Evolutionary conservation across 1,284 basidiomycete genomes (phyloP), one percentile per base, ranked within the genome.

Genomic region (Tilletia indica): DNA sequence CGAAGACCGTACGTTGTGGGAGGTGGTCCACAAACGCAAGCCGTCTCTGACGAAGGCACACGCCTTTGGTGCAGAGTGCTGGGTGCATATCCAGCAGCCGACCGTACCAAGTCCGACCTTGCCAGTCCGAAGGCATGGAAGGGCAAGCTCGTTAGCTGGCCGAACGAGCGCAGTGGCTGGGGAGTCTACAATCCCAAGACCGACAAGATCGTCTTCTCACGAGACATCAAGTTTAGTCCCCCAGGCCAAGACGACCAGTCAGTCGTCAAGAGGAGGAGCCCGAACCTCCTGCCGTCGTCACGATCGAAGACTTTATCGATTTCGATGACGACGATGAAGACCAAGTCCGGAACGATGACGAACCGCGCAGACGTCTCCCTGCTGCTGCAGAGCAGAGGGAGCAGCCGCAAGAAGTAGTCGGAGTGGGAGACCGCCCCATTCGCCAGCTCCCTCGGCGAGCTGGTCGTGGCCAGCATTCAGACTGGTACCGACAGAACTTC

Each of bases 401-500:
- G 51, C 51, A 54, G 25, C n/a, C 25, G 8, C 51, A 1, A 9
- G n/a, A n/a, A 8, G n/a, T 8, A 4, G 51, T 31, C 6, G 1
- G n/a, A 8, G 19, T 54, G 19, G 51, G 51, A 31, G 51, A 2
- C n/a, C 51, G 51, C 6, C 51, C 51, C 51, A 19, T 54, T 8
- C 51, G 51, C 2, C 12, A 54, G 19, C 51, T 54, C 8, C 51
- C 51, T 4, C 51, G 3, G n/a, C 51, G 51, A 11, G 19, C 19
- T 8, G 19, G 19, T n/a, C 51, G 51, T 19, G 51, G 51, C n/a
- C 51, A 54, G 19, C 19, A 54, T n/a, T 54, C 51, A n/a, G 51
- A 54, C 25, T 54, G 51, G 51, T 54, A 54, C 51, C 51, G 51
- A 8, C 19, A 54, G n/a, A 54, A 54, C 51, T 54, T 54, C 19